Conservation (phyloP, 768 basidiomycete species). For the Trametes maxima region DNA sequence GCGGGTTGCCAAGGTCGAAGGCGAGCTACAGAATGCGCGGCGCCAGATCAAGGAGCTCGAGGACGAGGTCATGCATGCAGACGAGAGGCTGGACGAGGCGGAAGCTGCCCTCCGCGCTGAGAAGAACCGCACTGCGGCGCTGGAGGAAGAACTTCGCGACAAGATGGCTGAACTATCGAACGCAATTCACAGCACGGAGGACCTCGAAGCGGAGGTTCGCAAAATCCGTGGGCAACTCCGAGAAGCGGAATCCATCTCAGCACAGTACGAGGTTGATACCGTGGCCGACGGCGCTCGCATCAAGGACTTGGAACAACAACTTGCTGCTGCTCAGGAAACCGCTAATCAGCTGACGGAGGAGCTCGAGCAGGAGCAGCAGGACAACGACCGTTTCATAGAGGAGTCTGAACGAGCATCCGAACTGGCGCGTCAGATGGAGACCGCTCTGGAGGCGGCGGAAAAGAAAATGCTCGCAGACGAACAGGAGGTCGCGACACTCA, state of each 20-base stretch:
- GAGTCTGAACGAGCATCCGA: slow-evolving; percentile 56
- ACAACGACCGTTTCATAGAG: slow-evolving; percentile 52
- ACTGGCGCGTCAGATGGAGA: slow-evolving; percentile 68
- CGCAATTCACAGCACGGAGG: slow-evolving; percentile 26
- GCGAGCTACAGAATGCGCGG: slow-evolving; percentile 62
- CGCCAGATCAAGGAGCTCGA: slow-evolving; percentile 62
- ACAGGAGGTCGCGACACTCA: slow-evolving; percentile 52
- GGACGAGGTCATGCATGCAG: slow-evolving; percentile 56
- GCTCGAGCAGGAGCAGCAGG: slow-evolving; percentile 51
- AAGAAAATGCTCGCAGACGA: slow-evolving; percentile 68
- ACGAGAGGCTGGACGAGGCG: slow-evolving; percentile 54
- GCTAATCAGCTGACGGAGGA: slow-evolving; percentile 46
- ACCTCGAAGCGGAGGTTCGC: slow-evolving; percentile 36
- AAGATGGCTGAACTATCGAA: slow-evolving; percentile 33
- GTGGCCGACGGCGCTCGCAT: slow-evolving; percentile 52
- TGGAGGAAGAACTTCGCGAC: slow-evolving; percentile 42
- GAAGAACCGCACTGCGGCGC: slow-evolving; percentile 42
- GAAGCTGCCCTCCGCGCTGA: slow-evolving; percentile 62
- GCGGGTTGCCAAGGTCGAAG: slow-evolving; percentile 53
- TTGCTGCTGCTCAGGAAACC: slow-evolving; percentile 49
- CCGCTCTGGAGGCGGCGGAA: slow-evolving; percentile 75
- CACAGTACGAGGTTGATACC: slow-evolving; percentile 66
- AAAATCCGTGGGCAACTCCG: slow-evolving; percentile 43
- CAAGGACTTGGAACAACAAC: slow-evolving; percentile 58
- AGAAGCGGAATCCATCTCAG: slow-evolving; percentile 50